Evolutionary conservation across 371 early-diverging fungal genomes (phyloP), one percentile per base, ranked within the genome.

Genomic region (Rhizomucor miehei): DNA sequence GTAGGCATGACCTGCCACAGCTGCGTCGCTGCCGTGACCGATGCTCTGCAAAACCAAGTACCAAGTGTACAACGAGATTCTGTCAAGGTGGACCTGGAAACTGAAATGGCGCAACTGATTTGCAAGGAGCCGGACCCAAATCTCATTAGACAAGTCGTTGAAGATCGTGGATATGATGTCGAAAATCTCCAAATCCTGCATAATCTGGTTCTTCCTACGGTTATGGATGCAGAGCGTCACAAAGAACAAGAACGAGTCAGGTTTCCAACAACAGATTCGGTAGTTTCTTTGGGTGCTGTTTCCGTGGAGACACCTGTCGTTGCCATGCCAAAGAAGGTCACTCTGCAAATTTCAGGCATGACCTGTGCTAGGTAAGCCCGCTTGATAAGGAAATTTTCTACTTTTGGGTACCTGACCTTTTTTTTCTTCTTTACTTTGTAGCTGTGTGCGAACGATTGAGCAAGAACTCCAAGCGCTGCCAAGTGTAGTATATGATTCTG

Each of bases 381-480:
- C 48, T 8, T 6, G 14, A 41, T 9, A 38, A 11, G 16, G 16
- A 13, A 13, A 1, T 51, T 10, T 14, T 19, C 1, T 13, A 43
- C 16, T 57, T 14, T 52, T 8, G 21, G 1, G 29, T 53, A 3
- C 1, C 17, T 45, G 17, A 29, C 10, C 14, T 29, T 17, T 34
- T 14, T n/a, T 3, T 35, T 16, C 17, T 25, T n/a, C n/a, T n/a
- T n/a, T n/a, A n/a, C n/a, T n/a, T n/a, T 12, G 1, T 35, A 85
- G 88, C 38, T 91, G 92, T 48, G 86, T 87, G 35, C 75, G 79
- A 4, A 77, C 81, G 21, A 73, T 93, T 34, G 92, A 92, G 64
- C 62, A 63, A 24, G 73, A 74, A 0, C 64, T 94, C 16, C 40
- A 41, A 8, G 47, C 59, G 5, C 53, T 82, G 55, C 71, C 75